phyloP scores from a whole-genome alignment of 1,284 basidiomycete genomes.

The Rhizoctonia solani region DNA sequence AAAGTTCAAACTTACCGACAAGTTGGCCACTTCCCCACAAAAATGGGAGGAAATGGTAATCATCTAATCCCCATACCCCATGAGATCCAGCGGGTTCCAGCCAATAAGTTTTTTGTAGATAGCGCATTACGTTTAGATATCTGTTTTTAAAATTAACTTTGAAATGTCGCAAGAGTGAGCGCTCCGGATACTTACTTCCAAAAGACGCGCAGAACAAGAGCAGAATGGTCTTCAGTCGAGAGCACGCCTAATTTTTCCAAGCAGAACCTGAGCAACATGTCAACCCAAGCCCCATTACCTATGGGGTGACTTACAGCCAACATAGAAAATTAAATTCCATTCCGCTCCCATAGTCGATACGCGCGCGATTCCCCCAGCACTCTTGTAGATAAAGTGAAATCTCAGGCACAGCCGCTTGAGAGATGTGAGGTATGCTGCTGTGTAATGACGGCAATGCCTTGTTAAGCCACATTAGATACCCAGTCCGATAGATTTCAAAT shows the following conservation, averaged over 20 bases:
- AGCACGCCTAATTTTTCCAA: constrained; percentile 76
- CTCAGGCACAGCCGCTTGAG: constrained; percentile 63
- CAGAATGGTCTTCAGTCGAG: constrained; percentile 66
- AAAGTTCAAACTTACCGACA: constrained; percentile 53
- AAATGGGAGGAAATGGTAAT: constrained; percentile 97
- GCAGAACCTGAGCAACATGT: constrained; percentile 68
- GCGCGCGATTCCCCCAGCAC: constrained; percentile 86
- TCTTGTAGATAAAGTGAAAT: constrained; percentile 82
- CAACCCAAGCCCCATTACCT: too few species aligned
- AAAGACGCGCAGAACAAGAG: constrained; percentile 85
- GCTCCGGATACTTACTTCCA: constrained; percentile 67
- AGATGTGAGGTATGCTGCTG: constrained; percentile 59
- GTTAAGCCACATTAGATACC: constrained; percentile 39
- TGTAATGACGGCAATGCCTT: constrained; percentile 56
- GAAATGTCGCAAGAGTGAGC: background rate
- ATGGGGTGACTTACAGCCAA: constrained; percentile 89
- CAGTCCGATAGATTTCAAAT: constrained; percentile 34
- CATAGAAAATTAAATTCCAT: constrained; percentile 99
- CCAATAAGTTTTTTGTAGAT: constrained; percentile 94
- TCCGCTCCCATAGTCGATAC: constrained; percentile 98
- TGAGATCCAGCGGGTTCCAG: constrained; percentile 97
- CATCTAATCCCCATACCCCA: constrained; percentile 98
- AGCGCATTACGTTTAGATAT: constrained; percentile 88
- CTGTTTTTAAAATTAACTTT: constrained; percentile 49
- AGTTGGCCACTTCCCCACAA: constrained; percentile 87